These are phyloP conservation scores for Coemansia sp. DNA, from an alignment of 192 early-diverging fungal species.

Conservation along the genomic window DNA sequence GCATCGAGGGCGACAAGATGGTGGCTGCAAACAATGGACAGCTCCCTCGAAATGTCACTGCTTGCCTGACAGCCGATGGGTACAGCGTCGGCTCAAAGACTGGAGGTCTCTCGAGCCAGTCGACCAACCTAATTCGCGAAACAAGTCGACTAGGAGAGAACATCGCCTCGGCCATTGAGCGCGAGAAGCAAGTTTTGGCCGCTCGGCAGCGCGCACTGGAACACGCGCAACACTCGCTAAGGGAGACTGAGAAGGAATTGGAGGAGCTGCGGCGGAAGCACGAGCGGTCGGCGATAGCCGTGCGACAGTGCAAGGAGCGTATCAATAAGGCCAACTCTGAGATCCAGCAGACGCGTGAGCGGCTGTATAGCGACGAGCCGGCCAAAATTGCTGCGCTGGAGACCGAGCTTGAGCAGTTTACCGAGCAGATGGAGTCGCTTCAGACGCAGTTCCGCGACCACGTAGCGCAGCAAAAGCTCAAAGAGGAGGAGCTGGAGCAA, in stretches of 20 bases:
- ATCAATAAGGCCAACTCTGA: slow-evolving; percentile 39
- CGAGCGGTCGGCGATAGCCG: slow-evolving; percentile 19
- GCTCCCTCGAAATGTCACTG: slow-evolving; percentile 64
- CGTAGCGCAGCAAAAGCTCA: slow-evolving; percentile 48
- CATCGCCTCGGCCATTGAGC: slow-evolving; percentile 44
- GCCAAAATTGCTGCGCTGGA: slow-evolving; percentile 65
- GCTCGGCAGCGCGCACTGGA: slow-evolving; percentile 12
- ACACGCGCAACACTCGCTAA: slow-evolving; percentile 21
- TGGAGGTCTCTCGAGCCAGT: slow-evolving; percentile 52
- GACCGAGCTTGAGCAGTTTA: slow-evolving; percentile 55
- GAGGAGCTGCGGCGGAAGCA: slow-evolving; percentile 38
- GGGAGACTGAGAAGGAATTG: slow-evolving; percentile 37
- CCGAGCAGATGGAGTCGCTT: slow-evolving; percentile 60
- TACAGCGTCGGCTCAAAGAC: slow-evolving; percentile 63
- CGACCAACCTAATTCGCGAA: slow-evolving; percentile 40
- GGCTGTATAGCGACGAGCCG: slow-evolving; percentile 64
- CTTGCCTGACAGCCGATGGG: slow-evolving; percentile 63
- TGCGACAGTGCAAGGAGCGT: slow-evolving; percentile 45
- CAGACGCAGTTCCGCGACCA: slow-evolving; percentile 64
- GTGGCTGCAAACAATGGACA: slow-evolving; percentile 57
- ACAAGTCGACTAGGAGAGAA: slow-evolving; percentile 60
- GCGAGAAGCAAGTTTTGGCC: slow-evolving; percentile 31
- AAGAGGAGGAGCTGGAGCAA: slow-evolving; percentile 45
- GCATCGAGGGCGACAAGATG: slow-evolving; percentile 43
- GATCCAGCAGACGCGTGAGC: slow-evolving; percentile 57